These are phyloP conservation scores for Spinellus fusiger DNA, from an alignment of 192 early-diverging fungal species.

Conservation along the genomic window DNA sequence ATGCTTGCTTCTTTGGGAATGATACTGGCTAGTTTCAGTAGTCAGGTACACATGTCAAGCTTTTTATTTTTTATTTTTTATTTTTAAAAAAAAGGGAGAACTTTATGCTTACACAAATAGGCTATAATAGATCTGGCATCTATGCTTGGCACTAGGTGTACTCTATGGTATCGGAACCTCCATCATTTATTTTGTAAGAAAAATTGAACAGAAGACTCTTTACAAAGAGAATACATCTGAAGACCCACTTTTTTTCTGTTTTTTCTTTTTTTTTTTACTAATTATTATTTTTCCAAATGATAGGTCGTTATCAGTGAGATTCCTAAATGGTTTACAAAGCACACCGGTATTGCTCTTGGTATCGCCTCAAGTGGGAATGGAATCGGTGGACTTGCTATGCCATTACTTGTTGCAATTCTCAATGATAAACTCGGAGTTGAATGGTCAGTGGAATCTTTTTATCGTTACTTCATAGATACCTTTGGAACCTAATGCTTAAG, in stretches of 20 bases:
- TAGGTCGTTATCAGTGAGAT: conserved; percentile 13
- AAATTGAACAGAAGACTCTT: neutral
- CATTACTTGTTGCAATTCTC: conserved; percentile 48
- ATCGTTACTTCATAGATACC: neutral
- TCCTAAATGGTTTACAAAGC: conserved; percentile 62
- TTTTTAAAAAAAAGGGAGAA: neutral
- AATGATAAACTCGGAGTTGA: conserved; percentile 46
- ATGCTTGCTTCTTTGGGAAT: conserved; percentile 5
- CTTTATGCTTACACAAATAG: neutral
- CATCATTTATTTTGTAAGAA: conserved; percentile 20
- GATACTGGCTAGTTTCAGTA: conserved; percentile 18
- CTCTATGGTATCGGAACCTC: conserved; percentile 35
- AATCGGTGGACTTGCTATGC: conserved; percentile 63
- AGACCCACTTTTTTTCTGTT: neutral
- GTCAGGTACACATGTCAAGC: conserved; percentile 1
- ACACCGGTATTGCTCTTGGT: conserved; percentile 62
- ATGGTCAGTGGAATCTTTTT: conserved; percentile 17
- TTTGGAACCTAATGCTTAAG: neutral
- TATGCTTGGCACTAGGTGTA: conserved; percentile 37
- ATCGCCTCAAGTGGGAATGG: conserved; percentile 64
- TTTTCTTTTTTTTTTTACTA: neutral
- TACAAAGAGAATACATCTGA: neutral
- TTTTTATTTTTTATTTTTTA: neutral
- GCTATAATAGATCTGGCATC: conserved; percentile 41
- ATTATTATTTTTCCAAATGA: neutral